Evolutionary conservation across 1,284 basidiomycete genomes (phyloP).

Genomic region (Fomes fomentarius): DNA sequence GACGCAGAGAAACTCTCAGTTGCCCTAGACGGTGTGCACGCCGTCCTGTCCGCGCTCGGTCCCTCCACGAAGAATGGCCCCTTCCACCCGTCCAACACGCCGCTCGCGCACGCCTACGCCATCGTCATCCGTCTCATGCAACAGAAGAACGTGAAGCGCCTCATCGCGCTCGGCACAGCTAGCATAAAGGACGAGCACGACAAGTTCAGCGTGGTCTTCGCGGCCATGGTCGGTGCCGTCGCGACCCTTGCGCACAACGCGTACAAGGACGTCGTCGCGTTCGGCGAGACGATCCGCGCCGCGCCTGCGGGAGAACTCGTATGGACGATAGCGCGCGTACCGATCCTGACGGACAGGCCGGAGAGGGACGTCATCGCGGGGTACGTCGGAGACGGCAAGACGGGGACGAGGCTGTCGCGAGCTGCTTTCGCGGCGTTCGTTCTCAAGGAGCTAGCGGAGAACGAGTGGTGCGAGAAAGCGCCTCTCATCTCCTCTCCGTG

Average conservation of each 20-base stretch:
- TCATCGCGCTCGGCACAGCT: conserved; percentile 67
- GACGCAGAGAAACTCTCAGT: conserved; percentile 49
- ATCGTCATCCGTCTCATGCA: conserved; percentile 59
- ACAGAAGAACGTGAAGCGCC: conserved; percentile 50
- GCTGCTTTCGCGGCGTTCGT: conserved; percentile 62
- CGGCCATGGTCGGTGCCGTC: conserved; percentile 44
- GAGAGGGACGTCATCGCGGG: conserved; percentile 53
- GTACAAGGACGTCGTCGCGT: conserved; percentile 51
- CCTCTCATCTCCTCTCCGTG: conserved; percentile 37
- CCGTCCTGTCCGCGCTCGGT: conserved; percentile 68
- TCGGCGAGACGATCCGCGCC: conserved; percentile 56
- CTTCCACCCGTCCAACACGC: conserved; percentile 49
- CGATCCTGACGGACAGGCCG: conserved; percentile 53
- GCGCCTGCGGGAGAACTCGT: conserved; percentile 49
- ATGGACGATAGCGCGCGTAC: conserved; percentile 72
- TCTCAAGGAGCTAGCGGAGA: conserved; percentile 54
- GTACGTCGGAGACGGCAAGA: conserved; percentile 65
- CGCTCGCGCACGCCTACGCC: conserved; percentile 62
- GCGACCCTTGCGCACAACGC: conserved; percentile 40
- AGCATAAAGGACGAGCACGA: conserved; percentile 65
- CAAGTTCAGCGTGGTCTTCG: conserved; percentile 52
- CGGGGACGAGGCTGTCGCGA: conserved; percentile 49
- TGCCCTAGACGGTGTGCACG: conserved; percentile 59
- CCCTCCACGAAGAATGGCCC: conserved; percentile 43
- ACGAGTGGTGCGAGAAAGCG: conserved; percentile 46